Evolutionary conservation across 331 rosid genomes (phyloP).

Genomic region (Erythrophleum ivorense): DNA sequence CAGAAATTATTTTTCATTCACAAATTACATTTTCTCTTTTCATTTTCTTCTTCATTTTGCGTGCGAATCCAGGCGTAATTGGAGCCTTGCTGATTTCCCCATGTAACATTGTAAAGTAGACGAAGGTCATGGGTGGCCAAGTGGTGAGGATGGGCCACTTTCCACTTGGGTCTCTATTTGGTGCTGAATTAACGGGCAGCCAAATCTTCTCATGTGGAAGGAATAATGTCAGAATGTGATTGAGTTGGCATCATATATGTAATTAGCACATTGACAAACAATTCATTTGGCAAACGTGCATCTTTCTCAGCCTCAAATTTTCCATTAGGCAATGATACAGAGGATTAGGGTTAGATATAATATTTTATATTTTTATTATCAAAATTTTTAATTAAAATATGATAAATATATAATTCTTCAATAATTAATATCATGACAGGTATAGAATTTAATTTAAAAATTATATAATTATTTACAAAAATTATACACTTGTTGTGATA

Average conservation of each 20-base stretch:
- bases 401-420: too few species aligned
- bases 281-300: constrained; percentile 33
- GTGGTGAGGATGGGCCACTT: constrained; percentile 33
- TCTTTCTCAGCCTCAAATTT: constrained; percentile 38
- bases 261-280: constrained; percentile 21
- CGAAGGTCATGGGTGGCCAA: background rate
- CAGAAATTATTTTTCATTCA: too few species aligned
- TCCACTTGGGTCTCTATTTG: constrained; percentile 30
- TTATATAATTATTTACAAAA: too few species aligned
- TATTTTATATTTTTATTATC: too few species aligned
- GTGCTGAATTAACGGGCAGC: constrained; percentile 20
- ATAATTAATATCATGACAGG: too few species aligned
- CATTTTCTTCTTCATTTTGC: too few species aligned
- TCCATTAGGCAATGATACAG: background rate
- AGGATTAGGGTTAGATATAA: too few species aligned
- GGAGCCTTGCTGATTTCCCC: background rate
- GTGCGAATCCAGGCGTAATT: background rate
- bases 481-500: too few species aligned
- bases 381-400: too few species aligned
- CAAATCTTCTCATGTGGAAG: constrained; percentile 42
- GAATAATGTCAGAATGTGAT: constrained; percentile 33
- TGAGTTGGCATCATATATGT: constrained; percentile 21
- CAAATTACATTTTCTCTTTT: too few species aligned
- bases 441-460: too few species aligned
- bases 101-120: background rate